phyloP scores from a whole-genome alignment of 306 rosid genomes.

The Lablab purpureus region DNA sequence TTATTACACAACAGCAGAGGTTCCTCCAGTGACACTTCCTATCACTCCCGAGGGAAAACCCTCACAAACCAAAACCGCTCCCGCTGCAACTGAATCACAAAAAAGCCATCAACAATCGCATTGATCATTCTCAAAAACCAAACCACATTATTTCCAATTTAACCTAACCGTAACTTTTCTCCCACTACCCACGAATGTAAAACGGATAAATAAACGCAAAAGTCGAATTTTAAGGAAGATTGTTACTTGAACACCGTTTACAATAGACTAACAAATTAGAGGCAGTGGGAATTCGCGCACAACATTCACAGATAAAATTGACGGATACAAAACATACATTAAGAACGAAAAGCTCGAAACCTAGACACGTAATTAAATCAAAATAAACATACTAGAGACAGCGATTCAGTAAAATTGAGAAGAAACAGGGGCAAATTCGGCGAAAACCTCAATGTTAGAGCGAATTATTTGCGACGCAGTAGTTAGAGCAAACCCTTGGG shows the following conservation, averaged over 20 bases:
- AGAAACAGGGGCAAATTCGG: constrained; percentile 13
- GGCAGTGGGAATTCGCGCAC: background rate
- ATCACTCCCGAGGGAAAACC: constrained; percentile 43
- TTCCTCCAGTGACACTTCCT: constrained; percentile 38
- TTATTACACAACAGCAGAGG: constrained; percentile 36
- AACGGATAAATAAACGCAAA: background rate
- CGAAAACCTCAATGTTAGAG: constrained; percentile 1
- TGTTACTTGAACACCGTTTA: background rate
- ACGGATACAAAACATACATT: background rate
- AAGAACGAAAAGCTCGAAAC: background rate
- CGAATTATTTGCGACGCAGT: background rate
- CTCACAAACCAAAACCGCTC: constrained; percentile 30
- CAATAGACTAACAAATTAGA: constrained; percentile 1
- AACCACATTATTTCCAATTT: constrained; percentile 6
- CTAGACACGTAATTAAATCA: background rate
- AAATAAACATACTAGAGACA: background rate
- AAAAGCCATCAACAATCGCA: constrained; percentile 37
- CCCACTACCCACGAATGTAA: background rate
- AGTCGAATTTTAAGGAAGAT: background rate
- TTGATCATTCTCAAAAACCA: constrained; percentile 18
- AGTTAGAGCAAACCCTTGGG: background rate
- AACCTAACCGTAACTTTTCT: constrained; percentile 24
- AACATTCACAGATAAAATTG: background rate
- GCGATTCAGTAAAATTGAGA: constrained; percentile 21
- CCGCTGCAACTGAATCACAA: constrained; percentile 42